Evolutionary conservation across 805 yeast genomes (phyloP), one percentile per base, ranked within the genome.

Genomic region (Yamadazyma laniorum): DNA sequence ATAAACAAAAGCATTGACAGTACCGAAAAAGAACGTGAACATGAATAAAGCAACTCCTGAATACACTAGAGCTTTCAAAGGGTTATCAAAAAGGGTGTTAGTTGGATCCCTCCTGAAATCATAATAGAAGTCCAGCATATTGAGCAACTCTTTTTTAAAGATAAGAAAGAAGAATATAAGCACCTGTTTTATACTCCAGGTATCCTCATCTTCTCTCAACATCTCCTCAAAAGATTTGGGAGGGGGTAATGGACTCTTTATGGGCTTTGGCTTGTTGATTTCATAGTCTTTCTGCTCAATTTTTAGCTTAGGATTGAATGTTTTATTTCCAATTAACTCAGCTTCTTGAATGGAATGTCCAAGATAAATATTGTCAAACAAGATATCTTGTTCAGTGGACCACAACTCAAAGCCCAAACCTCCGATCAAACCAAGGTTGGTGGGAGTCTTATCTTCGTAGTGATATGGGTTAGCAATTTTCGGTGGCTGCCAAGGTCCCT

Each of bases 291-390:
- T 6, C 35, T 64, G 64, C 58, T 83, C 89, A 29, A 79, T 47
- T 12, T 63, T 67, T 16, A 61, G 58, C 57, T 83, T 83, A 17
- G 77, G 71, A 23, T 61, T 49, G 59, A 77, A 89, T 0, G 96
- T 88, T 6, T 64, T 59, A 56, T 90, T 89, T 22, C 96, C 97
- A 47, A 89, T 69, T 7, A 55, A 40, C 65, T 90, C 96, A 9
- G 96, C 96, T 54, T 89, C 96, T 26, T 65, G 68, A n/a, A 89
- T 66, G 1, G 85, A 79, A 55, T 86, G 90, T 21, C 96, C 96
- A 44, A 89, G 59, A 58, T 89, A 90, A 44, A 89, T 77, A 63
- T 89, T 86, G 58, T 87, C 87, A 56, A 89, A 86, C 57, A 85
- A 50, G 35, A 88, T 76, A 34, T 85, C 77, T 29, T 72, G 70